phyloP scores from a whole-genome alignment of 805 yeast species.

The Barnettozyma sp. region DNA sequence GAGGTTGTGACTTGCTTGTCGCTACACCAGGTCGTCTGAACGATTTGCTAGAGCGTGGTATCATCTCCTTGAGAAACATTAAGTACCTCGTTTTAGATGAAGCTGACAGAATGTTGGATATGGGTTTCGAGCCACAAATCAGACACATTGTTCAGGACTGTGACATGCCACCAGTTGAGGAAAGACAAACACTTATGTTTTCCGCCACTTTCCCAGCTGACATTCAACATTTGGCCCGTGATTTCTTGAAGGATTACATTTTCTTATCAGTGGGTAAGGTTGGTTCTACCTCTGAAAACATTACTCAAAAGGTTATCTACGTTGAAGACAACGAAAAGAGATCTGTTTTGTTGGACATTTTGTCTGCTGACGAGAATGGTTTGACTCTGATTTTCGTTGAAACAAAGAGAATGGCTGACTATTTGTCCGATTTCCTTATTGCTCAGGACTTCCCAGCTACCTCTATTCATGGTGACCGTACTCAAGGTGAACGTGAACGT shows the following conservation, averaged over 20 bases:
- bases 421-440: constrained; percentile 84
- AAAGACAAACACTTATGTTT: constrained; percentile 97
- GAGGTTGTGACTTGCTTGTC: constrained; percentile 92
- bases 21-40: constrained; percentile 99
- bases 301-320: constrained; percentile 86
- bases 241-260: constrained; percentile 91
- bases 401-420: constrained; percentile 98
- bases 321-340: constrained; percentile 93
- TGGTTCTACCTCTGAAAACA: constrained; percentile 98
- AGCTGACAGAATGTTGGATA: constrained; percentile 99
- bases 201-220: constrained; percentile 99
- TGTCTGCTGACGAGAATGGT: constrained; percentile 73
- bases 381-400: constrained; percentile 93
- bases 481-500: constrained; percentile 96
- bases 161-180: constrained; percentile 89
- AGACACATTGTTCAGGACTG: constrained; percentile 96
- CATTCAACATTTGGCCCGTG: constrained; percentile 94
- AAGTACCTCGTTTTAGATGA: constrained; percentile 94
- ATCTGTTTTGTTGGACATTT: constrained; percentile 81
- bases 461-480: constrained; percentile 98
- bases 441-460: constrained; percentile 92
- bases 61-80: constrained; percentile 81
- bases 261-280: constrained; percentile 98
- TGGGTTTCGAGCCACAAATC: constrained; percentile 99
- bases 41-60: constrained; percentile 92